Percentiles rank a stretch among this genome's conserved stretches.
Evolutionary conservation across 768 basidiomycete genomes (phyloP).

Genomic region (Amanita rubescens): DNA sequence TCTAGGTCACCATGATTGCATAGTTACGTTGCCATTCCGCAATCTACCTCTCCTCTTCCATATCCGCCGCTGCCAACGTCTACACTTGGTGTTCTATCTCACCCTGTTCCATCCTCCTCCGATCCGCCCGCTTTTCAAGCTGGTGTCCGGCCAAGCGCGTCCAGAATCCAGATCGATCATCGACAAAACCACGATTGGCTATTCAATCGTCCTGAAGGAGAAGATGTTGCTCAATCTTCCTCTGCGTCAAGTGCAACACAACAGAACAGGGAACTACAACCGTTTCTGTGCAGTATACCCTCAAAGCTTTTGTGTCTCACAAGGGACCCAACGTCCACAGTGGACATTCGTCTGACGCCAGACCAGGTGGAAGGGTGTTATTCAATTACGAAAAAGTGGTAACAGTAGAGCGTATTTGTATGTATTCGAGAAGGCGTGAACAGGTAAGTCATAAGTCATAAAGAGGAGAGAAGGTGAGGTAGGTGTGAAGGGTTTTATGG

Average conservation of each 20-base stretch:
- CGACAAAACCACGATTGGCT: slow-evolving; percentile 69
- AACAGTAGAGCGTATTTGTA: slow-evolving; percentile 95
- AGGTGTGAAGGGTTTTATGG: too few species aligned
- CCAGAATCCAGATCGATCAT: neutral
- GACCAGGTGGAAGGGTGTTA: slow-evolving; percentile 71
- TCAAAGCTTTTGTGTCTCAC: slow-evolving; percentile 96
- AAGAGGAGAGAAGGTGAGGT: too few species aligned
- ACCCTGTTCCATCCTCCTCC: too few species aligned
- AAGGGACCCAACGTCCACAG: slow-evolving; percentile 95
- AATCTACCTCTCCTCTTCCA: too few species aligned
- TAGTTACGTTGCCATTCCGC: too few species aligned
- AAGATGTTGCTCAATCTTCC: slow-evolving; percentile 1
- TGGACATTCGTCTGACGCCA: slow-evolving; percentile 48
- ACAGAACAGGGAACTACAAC: slow-evolving; percentile 35
- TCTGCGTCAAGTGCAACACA: neutral
- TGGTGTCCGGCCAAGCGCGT: too few species aligned
- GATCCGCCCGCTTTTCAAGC: too few species aligned
- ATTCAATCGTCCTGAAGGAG: slow-evolving; percentile 84
- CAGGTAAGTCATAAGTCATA: too few species aligned
- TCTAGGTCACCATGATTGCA: neutral
- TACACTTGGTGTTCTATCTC: too few species aligned
- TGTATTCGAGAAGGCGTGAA: slow-evolving; percentile 60
- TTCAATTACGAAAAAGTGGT: slow-evolving; percentile 98
- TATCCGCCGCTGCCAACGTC: too few species aligned
- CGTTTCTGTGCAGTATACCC: slow-evolving; percentile 69